Conservation (phyloP, 2,329 filamentous ascomycete species). For the Arthrocladium fulminans region DNA sequence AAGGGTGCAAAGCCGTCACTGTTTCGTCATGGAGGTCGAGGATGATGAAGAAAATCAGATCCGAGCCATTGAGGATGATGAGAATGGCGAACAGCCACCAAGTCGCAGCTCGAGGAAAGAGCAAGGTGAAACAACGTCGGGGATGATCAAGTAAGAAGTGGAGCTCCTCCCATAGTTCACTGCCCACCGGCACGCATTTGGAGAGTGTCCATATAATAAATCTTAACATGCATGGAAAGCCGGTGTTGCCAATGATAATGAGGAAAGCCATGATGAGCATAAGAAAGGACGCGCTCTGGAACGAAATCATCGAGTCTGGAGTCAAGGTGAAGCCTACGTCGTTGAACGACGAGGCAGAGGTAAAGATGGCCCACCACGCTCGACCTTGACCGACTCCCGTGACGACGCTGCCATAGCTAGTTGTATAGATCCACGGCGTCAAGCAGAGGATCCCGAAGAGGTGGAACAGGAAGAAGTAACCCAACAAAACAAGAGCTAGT, state of each 20-base stretch:
- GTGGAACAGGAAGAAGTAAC: constrained; percentile 78
- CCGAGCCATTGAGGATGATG: constrained; percentile 69
- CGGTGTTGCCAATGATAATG: constrained; percentile 32
- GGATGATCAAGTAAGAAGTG: constrained; percentile 89
- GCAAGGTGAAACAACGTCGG: constrained; percentile 85
- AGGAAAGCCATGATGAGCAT: constrained; percentile 34
- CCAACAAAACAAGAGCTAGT: constrained; percentile 64
- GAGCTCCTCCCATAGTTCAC: constrained; percentile 78
- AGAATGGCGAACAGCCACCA: constrained; percentile 95
- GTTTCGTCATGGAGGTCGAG: constrained; percentile 71
- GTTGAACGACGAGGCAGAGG: constrained; percentile 78
- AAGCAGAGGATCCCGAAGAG: constrained; percentile 64
- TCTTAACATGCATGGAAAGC: constrained; percentile 60
- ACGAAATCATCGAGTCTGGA: constrained; percentile 71
- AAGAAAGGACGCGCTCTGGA: constrained; percentile 37
- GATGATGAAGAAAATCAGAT: constrained; percentile 84
- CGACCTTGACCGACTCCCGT: constrained; percentile 51
- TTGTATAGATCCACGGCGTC: constrained; percentile 67
- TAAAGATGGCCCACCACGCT: constrained; percentile 89
- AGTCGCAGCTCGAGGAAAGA: constrained; percentile 82
- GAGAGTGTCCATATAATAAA: constrained; percentile 82
- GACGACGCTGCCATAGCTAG: constrained; percentile 58
- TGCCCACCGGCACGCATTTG: constrained; percentile 54
- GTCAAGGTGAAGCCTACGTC: constrained; percentile 92
- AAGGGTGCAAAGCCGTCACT: constrained; percentile 59